These are phyloP conservation scores for Dalbergia cochinchinensis DNA, from an alignment of 306 rosid genomes.

Conservation along the genomic window DNA sequence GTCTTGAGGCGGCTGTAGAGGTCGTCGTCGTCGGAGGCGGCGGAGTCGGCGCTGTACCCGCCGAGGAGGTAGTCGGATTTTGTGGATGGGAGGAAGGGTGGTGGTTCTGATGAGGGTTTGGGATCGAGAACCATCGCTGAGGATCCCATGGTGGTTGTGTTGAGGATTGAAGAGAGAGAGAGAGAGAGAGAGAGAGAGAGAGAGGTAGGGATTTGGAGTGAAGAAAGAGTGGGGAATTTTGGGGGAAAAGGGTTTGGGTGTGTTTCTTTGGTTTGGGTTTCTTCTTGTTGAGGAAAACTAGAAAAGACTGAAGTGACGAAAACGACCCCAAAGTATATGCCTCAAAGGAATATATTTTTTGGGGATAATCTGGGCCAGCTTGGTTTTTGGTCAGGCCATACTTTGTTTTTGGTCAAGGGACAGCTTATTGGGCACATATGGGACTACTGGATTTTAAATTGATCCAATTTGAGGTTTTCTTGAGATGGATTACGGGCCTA, in stretches of 20 bases:
- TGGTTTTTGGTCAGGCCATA: no score
- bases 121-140: constrained; percentile 81
- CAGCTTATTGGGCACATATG: no score
- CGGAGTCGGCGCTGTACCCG: constrained; percentile 35
- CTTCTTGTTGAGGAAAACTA: not conserved
- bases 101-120: constrained; percentile 72
- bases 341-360: no score
- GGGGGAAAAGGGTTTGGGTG: constrained; percentile 41
- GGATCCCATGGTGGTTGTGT: constrained; percentile 63
- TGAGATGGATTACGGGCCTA: no score
- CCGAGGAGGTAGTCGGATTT: constrained; percentile 67
- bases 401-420: no score
- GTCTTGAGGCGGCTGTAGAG: constrained; percentile 84
- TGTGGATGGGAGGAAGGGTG: constrained; percentile 62
- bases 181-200: not conserved
- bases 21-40: constrained; percentile 75
- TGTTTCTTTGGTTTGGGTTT: not conserved
- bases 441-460: no score
- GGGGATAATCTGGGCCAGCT: no score
- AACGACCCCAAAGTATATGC: not conserved
- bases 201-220: not conserved
- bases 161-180: not conserved
- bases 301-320: not conserved
- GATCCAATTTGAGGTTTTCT: no score
- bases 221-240: not conserved